Evolutionary conservation across 176 grass and related monocot species (phyloP).

Genomic region (Puya raimondii): DNA sequence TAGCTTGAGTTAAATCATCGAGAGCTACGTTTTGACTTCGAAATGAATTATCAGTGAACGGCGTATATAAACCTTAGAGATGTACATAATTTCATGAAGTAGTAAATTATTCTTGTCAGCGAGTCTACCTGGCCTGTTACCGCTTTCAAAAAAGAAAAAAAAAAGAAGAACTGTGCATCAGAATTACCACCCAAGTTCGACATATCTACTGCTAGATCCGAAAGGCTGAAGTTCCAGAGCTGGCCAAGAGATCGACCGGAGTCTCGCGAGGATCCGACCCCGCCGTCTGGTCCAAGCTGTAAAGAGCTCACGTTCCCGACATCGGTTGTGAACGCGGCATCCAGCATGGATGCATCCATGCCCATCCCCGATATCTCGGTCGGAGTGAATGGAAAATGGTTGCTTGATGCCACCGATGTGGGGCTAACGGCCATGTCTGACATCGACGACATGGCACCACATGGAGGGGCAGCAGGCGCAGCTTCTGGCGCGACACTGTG

Average conservation of each 20-base stretch:
- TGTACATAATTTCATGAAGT: too few relatives aligned
- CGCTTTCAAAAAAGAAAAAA: neutral
- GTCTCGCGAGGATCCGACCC: slow-evolving; percentile 60
- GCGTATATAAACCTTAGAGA: too few relatives aligned
- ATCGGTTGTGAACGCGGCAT: slow-evolving; percentile 63
- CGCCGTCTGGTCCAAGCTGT: slow-evolving; percentile 65
- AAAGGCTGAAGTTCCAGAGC: slow-evolving; percentile 96
- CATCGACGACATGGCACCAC: slow-evolving; percentile 46
- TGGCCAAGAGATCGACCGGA: slow-evolving; percentile 76
- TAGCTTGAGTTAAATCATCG: too few relatives aligned
- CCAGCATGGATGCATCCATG: slow-evolving; percentile 71
- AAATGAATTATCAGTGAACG: too few relatives aligned
- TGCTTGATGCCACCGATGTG: slow-evolving; percentile 80
- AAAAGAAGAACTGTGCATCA: slow-evolving; percentile 4
- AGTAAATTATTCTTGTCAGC: neutral
- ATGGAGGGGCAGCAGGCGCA: slow-evolving; percentile 34
- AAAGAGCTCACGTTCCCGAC: slow-evolving; percentile 43
- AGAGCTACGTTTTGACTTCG: too few relatives aligned
- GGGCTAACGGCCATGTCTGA: slow-evolving; percentile 91
- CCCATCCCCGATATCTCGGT: slow-evolving; percentile 73
- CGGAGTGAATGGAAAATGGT: slow-evolving; percentile 78
- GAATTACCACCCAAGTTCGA: slow-evolving; percentile 81
- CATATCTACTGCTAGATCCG: slow-evolving; percentile 88
- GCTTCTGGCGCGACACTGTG: slow-evolving; percentile 36
- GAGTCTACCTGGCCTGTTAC: neutral